Conservation (phyloP, 305 asterid genomes). For the Fraxinus velutina region DNA sequence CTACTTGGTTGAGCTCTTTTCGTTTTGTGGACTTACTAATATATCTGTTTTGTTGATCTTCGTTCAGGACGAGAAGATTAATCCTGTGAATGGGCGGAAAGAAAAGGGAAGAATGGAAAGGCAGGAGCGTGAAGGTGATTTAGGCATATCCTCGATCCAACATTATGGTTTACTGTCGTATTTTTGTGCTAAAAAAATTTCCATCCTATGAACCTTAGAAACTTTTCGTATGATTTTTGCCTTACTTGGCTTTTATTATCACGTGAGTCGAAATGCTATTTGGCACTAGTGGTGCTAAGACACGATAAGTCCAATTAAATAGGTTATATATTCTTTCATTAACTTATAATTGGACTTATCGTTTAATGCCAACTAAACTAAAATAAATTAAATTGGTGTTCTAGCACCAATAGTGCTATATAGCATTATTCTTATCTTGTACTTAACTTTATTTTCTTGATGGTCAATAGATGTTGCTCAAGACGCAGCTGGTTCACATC, state of each 20-base stretch:
- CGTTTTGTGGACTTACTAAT: not conserved
- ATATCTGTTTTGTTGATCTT: not conserved
- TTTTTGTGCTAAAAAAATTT: not conserved
- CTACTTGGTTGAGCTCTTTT: not conserved
- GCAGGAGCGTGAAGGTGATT: conserved; percentile 30
- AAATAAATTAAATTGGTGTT: not conserved
- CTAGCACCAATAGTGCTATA: not conserved
- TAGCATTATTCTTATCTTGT: not conserved
- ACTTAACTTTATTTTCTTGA: not conserved
- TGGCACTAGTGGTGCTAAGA: not conserved
- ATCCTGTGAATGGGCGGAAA: conserved; percentile 22
- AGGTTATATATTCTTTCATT: not conserved
- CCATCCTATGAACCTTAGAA: not conserved
- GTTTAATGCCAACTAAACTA: not conserved
- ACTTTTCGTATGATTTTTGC: not conserved
- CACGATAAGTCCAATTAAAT: not conserved
- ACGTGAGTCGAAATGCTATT: not conserved
- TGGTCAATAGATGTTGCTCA: not conserved
- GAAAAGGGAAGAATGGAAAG: conserved; percentile 33
- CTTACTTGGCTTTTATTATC: not conserved
- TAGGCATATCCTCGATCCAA: not conserved
- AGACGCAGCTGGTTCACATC: not conserved
- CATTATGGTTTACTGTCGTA: not conserved
- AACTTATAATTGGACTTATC: not conserved
- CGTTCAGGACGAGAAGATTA: conserved; percentile 28